Percentiles rank a stretch among this genome's conserved stretches.
These are phyloP conservation scores for Magnusiomyces suaveolens DNA, from an alignment of 1,139 yeast species.

Conservation along the genomic window DNA sequence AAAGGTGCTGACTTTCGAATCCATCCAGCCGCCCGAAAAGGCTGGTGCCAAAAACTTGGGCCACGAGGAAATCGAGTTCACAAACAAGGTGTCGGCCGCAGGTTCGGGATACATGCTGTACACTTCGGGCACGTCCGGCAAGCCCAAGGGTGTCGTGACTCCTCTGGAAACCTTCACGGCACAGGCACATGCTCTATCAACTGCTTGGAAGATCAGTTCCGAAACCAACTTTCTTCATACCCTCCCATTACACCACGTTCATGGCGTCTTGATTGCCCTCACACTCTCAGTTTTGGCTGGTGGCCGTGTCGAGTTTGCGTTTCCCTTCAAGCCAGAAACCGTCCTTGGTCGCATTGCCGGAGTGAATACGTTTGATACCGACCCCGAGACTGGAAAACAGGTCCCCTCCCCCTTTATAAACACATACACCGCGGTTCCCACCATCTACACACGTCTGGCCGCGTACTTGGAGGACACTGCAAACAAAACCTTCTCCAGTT, in stretches of 20 bases:
- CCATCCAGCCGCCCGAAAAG: constrained; percentile 12
- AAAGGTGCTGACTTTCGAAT: constrained; percentile 20
- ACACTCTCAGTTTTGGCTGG: constrained; percentile 31
- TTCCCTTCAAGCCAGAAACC: constrained; percentile 28
- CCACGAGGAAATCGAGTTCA: constrained; percentile 5
- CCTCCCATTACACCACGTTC: constrained; percentile 33
- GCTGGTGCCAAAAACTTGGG: constrained; percentile 9
- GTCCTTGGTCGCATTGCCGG: constrained; percentile 23
- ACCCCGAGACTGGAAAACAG: constrained; percentile 8
- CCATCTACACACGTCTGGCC: constrained; percentile 29
- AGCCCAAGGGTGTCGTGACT: constrained; percentile 34
- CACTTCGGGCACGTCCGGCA: constrained; percentile 35
- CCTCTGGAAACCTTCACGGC: constrained; percentile 30
- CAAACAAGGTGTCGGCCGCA: constrained; percentile 2
- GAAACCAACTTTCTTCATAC: constrained; percentile 30
- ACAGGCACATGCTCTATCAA: constrained; percentile 29
- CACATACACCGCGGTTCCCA: constrained; percentile 35
- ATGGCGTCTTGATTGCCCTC: constrained; percentile 32
- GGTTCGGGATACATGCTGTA: constrained; percentile 31
- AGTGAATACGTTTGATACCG: constrained; percentile 10
- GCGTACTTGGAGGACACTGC: constrained; percentile 19
- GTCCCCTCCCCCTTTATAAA: constrained; percentile 25
- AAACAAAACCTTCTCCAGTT: constrained; percentile 7
- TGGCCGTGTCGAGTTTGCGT: constrained; percentile 30
- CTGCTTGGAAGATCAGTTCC: constrained; percentile 29